phyloP scores from a whole-genome alignment of 371 early-diverging fungal species.

The Choanephora cucurbitarum region DNA sequence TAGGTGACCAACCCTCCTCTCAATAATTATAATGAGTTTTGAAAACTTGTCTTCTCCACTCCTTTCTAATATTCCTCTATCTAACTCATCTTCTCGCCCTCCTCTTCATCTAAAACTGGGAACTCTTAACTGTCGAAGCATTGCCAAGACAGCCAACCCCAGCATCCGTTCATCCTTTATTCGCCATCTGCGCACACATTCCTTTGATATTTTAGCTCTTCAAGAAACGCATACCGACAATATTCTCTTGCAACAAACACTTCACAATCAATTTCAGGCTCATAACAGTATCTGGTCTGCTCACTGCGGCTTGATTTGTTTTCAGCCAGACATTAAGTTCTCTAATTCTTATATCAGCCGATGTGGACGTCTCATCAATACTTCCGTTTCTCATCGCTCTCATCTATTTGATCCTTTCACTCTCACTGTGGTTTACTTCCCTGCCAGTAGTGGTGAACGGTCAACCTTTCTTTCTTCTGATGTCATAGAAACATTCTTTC shows the following conservation, averaged over 20 bases:
- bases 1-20: too few relatives aligned
- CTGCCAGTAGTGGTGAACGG: background rate
- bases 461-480: background rate
- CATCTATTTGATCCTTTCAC: background rate
- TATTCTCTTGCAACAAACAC: background rate
- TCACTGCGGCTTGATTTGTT: conserved; percentile 6
- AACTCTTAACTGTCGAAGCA: conserved; percentile 10
- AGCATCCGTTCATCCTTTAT: background rate
- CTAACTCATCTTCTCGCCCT: too few relatives aligned
- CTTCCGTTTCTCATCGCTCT: background rate
- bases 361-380: conserved; percentile 2
- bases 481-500: too few relatives aligned
- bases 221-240: conserved; percentile 9
- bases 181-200: conserved; percentile 3
- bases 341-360: conserved; percentile 2
- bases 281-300: background rate
- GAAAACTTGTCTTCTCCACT: too few relatives aligned
- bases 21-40: too few relatives aligned
- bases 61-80: too few relatives aligned
- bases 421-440: background rate
- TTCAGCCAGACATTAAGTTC: conserved; percentile 1
- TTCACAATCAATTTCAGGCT: conserved; percentile 9
- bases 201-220: background rate
- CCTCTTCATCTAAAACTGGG: too few relatives aligned
- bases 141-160: conserved; percentile 6